Evolutionary conservation across 116 monocot species (phyloP), one percentile per base, ranked within the genome.

Genomic region (Zostera marina): DNA sequence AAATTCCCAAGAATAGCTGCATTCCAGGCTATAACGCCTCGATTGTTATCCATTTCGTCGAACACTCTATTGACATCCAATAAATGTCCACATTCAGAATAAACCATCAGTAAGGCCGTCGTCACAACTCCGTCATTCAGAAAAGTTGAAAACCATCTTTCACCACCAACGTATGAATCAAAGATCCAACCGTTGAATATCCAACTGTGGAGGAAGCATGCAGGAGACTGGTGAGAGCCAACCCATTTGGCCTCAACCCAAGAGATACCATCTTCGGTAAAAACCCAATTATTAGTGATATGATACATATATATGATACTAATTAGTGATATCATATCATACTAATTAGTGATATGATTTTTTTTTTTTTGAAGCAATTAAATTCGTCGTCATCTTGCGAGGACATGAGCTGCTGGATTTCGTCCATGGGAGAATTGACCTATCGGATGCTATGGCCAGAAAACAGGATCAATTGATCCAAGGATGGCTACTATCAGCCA

Each of bases 21-120:
- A 47, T 88, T 93, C 81, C 87, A 93, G 52, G 88, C 68, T 51
- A 93, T 66, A 14, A 61, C 57, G 65, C 87, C 93, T 61, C 67
- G 32, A 32, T 32, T 73, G 3, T 71, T 63, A 47, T 4, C 41
- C 77, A 87, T 84, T 39, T 87, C 87, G 7, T 45, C 16, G 16
- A 87, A 87, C 21, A 87, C 61, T 40, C 25, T 46, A 52, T 73
- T 62, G 5, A 76, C 81, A 46, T 43, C 17, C 53, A 63, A 61
- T 11, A 22, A 10, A 11, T 22, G 23, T 1, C 76, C 76, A 23
- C 63, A 73, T 9, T 61, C 68, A 2, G 79, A 71, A 54, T 93
- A 87, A 76, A 93, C 63, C 9, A 74, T 67, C 9, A 87, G 60
- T 26, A 93, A 54, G 11, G 87, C 74, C 14, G 85, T 93, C 61